These are phyloP conservation scores for Penicillium robsamsonii DNA, from an alignment of 495 filamentous ascomycete species.

Conservation along the genomic window DNA sequence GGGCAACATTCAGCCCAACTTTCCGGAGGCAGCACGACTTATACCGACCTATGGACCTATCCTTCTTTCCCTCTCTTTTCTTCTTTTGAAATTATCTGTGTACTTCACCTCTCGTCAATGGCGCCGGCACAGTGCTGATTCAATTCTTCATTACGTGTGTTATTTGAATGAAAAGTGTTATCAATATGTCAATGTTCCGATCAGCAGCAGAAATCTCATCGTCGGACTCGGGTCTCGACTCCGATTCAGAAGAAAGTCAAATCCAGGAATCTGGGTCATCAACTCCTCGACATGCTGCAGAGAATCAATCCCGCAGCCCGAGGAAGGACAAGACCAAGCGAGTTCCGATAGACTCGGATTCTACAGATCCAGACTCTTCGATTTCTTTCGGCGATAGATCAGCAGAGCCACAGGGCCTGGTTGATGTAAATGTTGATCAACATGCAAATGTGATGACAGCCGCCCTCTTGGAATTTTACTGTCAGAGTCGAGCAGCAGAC, in stretches of 20 bases:
- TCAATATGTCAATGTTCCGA: constrained; percentile 48
- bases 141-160: not conserved
- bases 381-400: constrained; percentile 25
- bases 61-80: not conserved
- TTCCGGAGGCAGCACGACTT: not conserved
- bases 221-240: constrained; percentile 35
- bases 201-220: constrained; percentile 43
- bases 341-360: constrained; percentile 2
- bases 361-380: constrained; percentile 12
- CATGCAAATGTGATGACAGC: constrained; percentile 47
- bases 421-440: constrained; percentile 31
- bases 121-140: not conserved
- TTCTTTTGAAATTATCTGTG: not conserved
- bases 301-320: constrained; percentile 2
- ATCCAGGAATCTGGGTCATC: constrained; percentile 11
- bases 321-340: constrained; percentile 14
- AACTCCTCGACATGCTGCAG: constrained; percentile 5
- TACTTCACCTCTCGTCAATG: constrained; percentile 2
- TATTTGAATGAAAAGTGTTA: not conserved
- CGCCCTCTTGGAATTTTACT: constrained; percentile 46
- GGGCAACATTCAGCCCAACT: constrained; percentile 6
- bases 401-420: constrained; percentile 22
- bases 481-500: constrained; percentile 44
- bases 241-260: constrained; percentile 25
- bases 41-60: not conserved